Evolutionary conservation across 768 basidiomycete species (phyloP), one percentile per base, ranked within the genome.

Genomic region (Naganishia onofrii): DNA sequence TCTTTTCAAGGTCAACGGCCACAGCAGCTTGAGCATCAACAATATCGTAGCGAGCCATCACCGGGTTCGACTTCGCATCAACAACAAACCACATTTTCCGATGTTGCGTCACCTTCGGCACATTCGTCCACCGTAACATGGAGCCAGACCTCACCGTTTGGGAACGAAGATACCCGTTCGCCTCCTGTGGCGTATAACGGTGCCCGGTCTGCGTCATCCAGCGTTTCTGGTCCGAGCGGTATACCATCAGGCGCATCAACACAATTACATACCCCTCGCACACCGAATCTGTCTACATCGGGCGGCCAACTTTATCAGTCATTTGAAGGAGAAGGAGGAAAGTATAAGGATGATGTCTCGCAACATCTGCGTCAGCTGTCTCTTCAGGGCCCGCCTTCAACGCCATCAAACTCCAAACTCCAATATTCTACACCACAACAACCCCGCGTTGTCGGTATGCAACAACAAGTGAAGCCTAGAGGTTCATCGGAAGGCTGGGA

Each of bases 241-340:
- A 21, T 17, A 21, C 57, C 57, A 2, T 58, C 57, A 1, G 36
- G 31, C 57, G 19, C 34, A 23, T 58, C 57, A 21, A 58, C 57
- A 10, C 57, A 58, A 13, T 34, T 58, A 36, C 34, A 38, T 23
- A 58, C 57, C n/a, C 57, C 57, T 21, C 57, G 57, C 10, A 58
- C 57, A n/a, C 57, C 57, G 31, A 9, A 15, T 58, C 9, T 1
- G n/a, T 36, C 19, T 28, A 23, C n/a, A 12, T 34, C 56, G 28
- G 2, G 10, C 6, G 9, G 10, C 13, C 29, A 12, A 9, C 56
- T 17, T 4, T 7, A 36, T 17, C 31, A 7, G 42, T 17, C 42
- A 15, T 10, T 2, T 42, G 42, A 15, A 42, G 42, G 42, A 58
- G 15, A 19, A 17, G 55, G 7, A 21, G 57, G n/a, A 51, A 51